These are phyloP conservation scores for Persicaria tinctoria DNA, from an alignment of 148 eudicot species.

Conservation along the genomic window DNA sequence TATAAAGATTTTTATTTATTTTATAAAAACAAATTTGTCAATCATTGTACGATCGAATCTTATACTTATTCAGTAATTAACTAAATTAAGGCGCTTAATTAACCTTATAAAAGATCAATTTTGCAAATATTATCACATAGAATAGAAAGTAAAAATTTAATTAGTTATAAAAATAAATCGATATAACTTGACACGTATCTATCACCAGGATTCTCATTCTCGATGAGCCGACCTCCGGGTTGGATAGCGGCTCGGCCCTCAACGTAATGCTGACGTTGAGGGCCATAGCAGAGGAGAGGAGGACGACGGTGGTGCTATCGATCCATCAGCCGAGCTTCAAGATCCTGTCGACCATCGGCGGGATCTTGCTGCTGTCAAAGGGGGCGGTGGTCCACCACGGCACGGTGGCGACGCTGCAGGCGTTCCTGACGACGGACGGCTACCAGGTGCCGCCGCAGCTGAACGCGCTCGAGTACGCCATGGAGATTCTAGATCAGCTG, in stretches of 20 bases:
- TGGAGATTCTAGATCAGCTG: slow-evolving; percentile 66
- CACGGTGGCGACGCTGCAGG: slow-evolving; percentile 53
- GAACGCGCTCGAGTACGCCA: slow-evolving; percentile 79
- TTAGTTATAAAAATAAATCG: too few species aligned
- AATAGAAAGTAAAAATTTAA: too few species aligned
- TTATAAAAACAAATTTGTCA: too few species aligned
- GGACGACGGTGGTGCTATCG: slow-evolving; percentile 59
- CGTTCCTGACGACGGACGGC: slow-evolving; percentile 38
- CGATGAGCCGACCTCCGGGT: slow-evolving; percentile 93
- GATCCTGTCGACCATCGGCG: slow-evolving; percentile 62
- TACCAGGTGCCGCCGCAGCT: slow-evolving; percentile 80
- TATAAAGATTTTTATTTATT: too few species aligned
- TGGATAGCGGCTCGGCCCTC: slow-evolving; percentile 68
- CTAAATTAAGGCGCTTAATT: too few species aligned
- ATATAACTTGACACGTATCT: too few species aligned
- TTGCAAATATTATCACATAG: too few species aligned
- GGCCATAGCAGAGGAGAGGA: slow-evolving; percentile 34
- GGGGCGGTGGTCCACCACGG: slow-evolving; percentile 84
- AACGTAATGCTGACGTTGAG: slow-evolving; percentile 61
- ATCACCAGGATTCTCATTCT: slow-evolving; percentile 42
- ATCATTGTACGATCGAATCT: too few species aligned
- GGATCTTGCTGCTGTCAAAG: slow-evolving; percentile 55
- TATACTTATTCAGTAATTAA: too few species aligned
- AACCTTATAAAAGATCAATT: too few species aligned
- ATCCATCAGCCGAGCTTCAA: slow-evolving; percentile 93